Conservation (phyloP, 2,329 filamentous ascomycete species). For the Xylariaceae sp. region DNA sequence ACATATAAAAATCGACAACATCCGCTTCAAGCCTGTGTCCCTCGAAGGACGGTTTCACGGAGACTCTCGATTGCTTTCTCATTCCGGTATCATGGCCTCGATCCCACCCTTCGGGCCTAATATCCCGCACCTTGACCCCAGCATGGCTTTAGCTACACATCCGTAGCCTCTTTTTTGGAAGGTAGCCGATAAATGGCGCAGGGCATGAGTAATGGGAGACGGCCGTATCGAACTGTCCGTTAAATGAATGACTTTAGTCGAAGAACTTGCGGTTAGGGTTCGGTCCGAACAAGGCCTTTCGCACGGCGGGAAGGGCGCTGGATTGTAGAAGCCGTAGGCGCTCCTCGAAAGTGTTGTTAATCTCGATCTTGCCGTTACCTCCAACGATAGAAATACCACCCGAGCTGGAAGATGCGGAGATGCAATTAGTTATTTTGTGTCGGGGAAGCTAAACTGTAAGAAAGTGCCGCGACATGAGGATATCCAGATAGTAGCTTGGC, state of each 20-base stretch:
- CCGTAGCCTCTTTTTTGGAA: not conserved
- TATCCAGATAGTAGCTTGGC: not conserved
- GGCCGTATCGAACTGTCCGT: not conserved
- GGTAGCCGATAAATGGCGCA: not conserved
- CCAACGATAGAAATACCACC: slow-evolving; percentile 80
- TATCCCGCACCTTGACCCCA: not conserved
- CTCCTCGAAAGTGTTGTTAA: slow-evolving; percentile 97
- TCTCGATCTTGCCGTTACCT: slow-evolving; percentile 86
- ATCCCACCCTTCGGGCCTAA: slow-evolving; percentile 1
- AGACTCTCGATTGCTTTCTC: not conserved
- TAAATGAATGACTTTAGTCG: slow-evolving; percentile 54
- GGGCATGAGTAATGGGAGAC: not conserved
- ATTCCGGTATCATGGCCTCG: not conserved
- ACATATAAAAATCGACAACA: slow-evolving; percentile 1
- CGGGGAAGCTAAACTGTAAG: too few relatives aligned
- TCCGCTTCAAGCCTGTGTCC: not conserved
- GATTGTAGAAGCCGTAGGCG: slow-evolving; percentile 79
- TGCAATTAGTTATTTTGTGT: slow-evolving; percentile 8
- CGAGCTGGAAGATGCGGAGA: slow-evolving; percentile 49
- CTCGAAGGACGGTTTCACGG: slow-evolving; percentile 5
- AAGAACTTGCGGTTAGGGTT: slow-evolving; percentile 95
- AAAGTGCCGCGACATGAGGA: not conserved
- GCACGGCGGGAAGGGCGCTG: slow-evolving; percentile 76
- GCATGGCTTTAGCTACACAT: not conserved
- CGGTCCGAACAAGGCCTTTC: slow-evolving; percentile 83